Conservation (phyloP, 2,329 filamentous ascomycete species). For the Rutstroemia sp. region DNA sequence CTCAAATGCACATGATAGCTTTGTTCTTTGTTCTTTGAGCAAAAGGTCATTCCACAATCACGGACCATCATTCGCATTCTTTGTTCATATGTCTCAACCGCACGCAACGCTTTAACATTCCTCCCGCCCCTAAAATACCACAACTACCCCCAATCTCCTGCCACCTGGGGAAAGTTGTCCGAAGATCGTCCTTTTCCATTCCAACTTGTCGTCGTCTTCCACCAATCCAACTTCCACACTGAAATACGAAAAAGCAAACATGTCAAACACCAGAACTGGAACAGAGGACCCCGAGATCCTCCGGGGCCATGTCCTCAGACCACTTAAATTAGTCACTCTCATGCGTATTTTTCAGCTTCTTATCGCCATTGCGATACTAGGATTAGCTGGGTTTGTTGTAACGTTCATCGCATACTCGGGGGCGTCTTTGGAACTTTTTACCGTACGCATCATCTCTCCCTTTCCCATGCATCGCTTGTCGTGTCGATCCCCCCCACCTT, state of each 20-base stretch:
- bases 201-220: no score
- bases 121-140: neutral
- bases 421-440: neutral
- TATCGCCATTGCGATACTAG: constrained; percentile 1
- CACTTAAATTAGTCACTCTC: neutral
- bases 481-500: neutral
- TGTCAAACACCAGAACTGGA: neutral
- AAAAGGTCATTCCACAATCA: no score
- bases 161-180: neutral
- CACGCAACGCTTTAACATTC: neutral
- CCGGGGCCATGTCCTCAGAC: neutral
- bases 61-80: neutral
- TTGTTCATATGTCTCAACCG: neutral
- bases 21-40: neutral
- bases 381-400: constrained; percentile 1
- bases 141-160: neutral
- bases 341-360: neutral
- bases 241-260: no score
- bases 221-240: no score
- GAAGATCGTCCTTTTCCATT: neutral
- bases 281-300: neutral
- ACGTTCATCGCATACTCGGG: constrained; percentile 3
- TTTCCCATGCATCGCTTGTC: no score
- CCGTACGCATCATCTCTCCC: neutral
- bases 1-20: no score